These are phyloP conservation scores for Mucor racemosus DNA, from an alignment of 371 early-diverging fungal genomes.

Conservation along the genomic window DNA sequence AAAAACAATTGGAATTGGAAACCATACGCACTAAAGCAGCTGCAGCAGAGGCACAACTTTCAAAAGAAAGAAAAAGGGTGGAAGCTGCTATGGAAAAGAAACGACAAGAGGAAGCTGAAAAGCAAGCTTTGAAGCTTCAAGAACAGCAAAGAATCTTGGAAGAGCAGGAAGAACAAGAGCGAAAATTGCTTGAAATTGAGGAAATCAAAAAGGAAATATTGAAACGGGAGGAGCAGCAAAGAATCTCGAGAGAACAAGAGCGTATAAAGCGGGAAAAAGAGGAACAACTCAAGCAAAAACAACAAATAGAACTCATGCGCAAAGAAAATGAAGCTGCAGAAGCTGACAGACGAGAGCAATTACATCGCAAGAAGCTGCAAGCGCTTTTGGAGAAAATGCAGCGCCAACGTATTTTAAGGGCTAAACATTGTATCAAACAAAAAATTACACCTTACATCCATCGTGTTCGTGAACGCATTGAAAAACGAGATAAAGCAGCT, in stretches of 20 bases:
- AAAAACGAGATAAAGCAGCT: conserved; percentile 11
- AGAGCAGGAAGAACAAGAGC: not conserved
- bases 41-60: conserved; percentile 10
- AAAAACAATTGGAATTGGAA: conserved; percentile 3
- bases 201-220: not conserved
- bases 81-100: conserved; percentile 8
- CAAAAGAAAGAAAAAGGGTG: conserved; percentile 6
- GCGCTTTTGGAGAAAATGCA: conserved; percentile 9
- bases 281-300: not conserved
- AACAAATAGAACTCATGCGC: conserved; percentile 14
- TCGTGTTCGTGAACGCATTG: conserved; percentile 20
- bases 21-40: conserved; percentile 1
- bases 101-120: conserved; percentile 3
- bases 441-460: conserved; percentile 5
- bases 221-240: not conserved
- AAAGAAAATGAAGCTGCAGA: conserved; percentile 16
- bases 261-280: conserved; percentile 11
- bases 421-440: not conserved
- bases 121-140: not conserved
- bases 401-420: not conserved
- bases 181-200: not conserved
- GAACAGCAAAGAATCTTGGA: not conserved
- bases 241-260: conserved; percentile 4
- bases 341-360: not conserved
- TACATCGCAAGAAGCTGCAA: conserved; percentile 15